Conservation (phyloP, 2,329 filamentous ascomycete genomes). For the Xylariaceae sp. region DNA sequence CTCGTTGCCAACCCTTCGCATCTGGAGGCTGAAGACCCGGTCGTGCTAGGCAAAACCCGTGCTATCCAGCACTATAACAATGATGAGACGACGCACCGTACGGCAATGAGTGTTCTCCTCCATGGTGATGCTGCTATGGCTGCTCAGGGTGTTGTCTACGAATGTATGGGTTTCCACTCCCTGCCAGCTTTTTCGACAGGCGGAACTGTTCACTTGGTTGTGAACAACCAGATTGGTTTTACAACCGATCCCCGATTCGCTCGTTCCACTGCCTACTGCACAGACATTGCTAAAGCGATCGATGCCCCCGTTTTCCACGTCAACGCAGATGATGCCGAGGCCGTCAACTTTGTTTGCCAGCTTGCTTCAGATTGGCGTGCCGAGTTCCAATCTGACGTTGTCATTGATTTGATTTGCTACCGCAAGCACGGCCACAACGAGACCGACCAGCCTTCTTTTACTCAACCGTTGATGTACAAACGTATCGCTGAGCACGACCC, state of each 20-base stretch:
- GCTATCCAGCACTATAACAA: slow-evolving; percentile 99
- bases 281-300: slow-evolving; percentile 98
- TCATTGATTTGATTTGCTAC: slow-evolving; percentile 98
- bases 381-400: slow-evolving; percentile 97
- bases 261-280: slow-evolving; percentile 97
- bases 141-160: slow-evolving; percentile 95
- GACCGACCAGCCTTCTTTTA: slow-evolving; percentile 98
- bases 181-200: slow-evolving; percentile 96
- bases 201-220: slow-evolving; percentile 94
- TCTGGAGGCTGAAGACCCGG: slow-evolving; percentile 96
- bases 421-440: slow-evolving; percentile 99
- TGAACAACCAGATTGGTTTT: slow-evolving; percentile 99
- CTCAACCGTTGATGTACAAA: slow-evolving; percentile 99
- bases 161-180: slow-evolving; percentile 96
- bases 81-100: slow-evolving; percentile 85
- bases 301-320: slow-evolving; percentile 99
- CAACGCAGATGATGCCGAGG: slow-evolving; percentile 97
- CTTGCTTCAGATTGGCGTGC: slow-evolving; percentile 97
- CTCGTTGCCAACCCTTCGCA: slow-evolving; percentile 98
- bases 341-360: slow-evolving; percentile 97
- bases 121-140: slow-evolving; percentile 98
- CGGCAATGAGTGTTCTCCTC: slow-evolving; percentile 93
- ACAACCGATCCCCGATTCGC: slow-evolving; percentile 97
- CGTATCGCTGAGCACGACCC: slow-evolving; percentile 84
- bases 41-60: slow-evolving; percentile 95